These are phyloP conservation scores for Solanum aculeatissimum DNA, from an alignment of 305 asterid genomes.

Conservation along the genomic window DNA sequence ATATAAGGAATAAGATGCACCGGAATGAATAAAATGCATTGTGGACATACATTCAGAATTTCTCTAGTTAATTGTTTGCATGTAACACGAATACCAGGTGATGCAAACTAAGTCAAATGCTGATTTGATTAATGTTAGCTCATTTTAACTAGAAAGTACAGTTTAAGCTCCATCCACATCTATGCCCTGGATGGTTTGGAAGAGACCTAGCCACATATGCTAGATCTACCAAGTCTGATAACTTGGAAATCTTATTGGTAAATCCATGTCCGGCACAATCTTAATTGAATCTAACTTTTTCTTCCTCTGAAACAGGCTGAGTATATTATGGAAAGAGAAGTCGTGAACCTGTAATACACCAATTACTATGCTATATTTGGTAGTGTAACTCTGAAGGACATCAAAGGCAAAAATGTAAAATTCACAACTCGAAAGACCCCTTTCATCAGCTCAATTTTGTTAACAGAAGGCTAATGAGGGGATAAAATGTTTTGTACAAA, in stretches of 20 bases:
- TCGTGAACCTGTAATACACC: not conserved
- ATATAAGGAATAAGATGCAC: not conserved
- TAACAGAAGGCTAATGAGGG: not conserved
- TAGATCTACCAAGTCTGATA: not conserved
- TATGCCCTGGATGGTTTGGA: not conserved
- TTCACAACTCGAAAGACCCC: not conserved
- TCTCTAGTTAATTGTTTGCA: not conserved
- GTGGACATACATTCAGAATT: not conserved
- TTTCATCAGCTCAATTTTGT: not conserved
- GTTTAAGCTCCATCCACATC: not conserved
- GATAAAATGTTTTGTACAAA: not conserved
- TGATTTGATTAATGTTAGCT: not conserved
- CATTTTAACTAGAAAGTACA: not conserved
- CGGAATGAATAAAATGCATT: not conserved
- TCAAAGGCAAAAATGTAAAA: not conserved
- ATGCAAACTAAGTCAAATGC: not conserved
- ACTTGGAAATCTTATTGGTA: not conserved
- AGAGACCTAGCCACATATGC: not conserved
- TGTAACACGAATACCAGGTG: not conserved
- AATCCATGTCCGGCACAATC: not conserved
- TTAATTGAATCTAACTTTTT: not conserved
- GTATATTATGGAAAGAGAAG: not conserved
- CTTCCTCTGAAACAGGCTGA: not conserved
- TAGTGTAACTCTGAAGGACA: not conserved
- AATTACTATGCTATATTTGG: not conserved